phyloP scores from a whole-genome alignment of 345 rosid species.

The Raphanus raphanistrum region DNA sequence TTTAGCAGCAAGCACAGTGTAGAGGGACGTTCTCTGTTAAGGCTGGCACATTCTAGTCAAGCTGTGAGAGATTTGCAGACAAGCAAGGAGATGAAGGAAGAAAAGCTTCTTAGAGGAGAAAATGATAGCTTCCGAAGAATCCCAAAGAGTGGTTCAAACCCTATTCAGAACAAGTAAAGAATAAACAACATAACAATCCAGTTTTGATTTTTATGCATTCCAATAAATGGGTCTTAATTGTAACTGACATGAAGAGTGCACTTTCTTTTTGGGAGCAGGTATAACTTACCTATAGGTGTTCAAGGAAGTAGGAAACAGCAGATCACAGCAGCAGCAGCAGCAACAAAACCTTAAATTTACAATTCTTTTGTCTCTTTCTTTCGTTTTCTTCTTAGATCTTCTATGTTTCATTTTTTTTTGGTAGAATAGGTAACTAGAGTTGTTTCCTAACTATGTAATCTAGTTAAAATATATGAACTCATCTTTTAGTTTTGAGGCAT shows the following conservation, averaged over 20 bases:
- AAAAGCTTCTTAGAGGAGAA: slow-evolving; percentile 22
- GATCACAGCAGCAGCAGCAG: slow-evolving; percentile 6
- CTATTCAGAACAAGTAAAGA: slow-evolving; percentile 43
- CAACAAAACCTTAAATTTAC: slow-evolving; percentile 31
- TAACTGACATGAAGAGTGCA: slow-evolving; percentile 23
- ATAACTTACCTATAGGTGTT: slow-evolving; percentile 17
- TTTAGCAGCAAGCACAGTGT: slow-evolving; percentile 31
- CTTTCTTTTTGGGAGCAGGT: slow-evolving; percentile 30
- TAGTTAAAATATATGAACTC: slow-evolving; percentile 18
- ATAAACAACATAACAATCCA: not conserved
- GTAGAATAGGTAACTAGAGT: slow-evolving; percentile 14
- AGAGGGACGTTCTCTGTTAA: slow-evolving; percentile 33
- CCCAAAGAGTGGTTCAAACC: slow-evolving; percentile 38
- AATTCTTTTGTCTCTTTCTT: not conserved
- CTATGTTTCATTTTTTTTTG: not conserved
- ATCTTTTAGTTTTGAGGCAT: slow-evolving; percentile 2
- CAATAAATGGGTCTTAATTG: not conserved
- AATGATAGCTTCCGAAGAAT: slow-evolving; percentile 30
- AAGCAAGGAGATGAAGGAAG: slow-evolving; percentile 23
- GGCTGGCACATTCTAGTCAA: slow-evolving; percentile 15
- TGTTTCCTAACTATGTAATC: slow-evolving; percentile 17
- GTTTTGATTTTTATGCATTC: slow-evolving; percentile 17
- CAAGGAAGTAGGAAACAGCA: slow-evolving; percentile 37
- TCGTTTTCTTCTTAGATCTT: slow-evolving; percentile 7
- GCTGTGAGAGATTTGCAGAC: slow-evolving; percentile 23